Evolutionary conservation across 768 basidiomycete genomes (phyloP).

Genomic region (Tylopilus balloui): DNA sequence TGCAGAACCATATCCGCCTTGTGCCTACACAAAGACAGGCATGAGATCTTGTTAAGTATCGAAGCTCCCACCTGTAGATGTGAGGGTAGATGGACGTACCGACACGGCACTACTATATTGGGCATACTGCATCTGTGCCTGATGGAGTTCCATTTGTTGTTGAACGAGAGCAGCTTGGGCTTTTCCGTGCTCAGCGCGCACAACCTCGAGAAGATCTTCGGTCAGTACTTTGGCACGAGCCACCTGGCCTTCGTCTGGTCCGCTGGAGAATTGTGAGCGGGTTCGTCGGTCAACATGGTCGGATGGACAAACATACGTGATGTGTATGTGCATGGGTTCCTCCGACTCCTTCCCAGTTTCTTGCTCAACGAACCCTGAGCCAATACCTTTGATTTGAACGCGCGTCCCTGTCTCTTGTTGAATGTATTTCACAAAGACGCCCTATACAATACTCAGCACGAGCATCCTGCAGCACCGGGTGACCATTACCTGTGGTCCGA

Average conservation of each 20-base stretch:
- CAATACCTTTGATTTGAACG: constrained; percentile 94
- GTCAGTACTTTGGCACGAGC: constrained; percentile 83
- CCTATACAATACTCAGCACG: constrained; percentile 35
- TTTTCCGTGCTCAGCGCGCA: constrained; percentile 83
- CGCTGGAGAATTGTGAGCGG: constrained; percentile 29
- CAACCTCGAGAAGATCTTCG: constrained; percentile 87
- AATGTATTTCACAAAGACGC: constrained; percentile 97
- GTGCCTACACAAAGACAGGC: background rate
- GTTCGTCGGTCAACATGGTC: constrained; percentile 16
- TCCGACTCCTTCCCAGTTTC: constrained; percentile 86
- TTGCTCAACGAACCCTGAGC: constrained; percentile 91
- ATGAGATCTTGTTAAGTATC: background rate
- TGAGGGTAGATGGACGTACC: constrained; percentile 33
- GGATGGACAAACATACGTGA: constrained; percentile 56
- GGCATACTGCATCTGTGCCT: constrained; percentile 77
- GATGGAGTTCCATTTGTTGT: constrained; percentile 84
- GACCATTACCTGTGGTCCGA: constrained; percentile 77
- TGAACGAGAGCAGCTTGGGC: constrained; percentile 59
- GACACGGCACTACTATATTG: constrained; percentile 61
- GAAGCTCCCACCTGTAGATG: background rate
- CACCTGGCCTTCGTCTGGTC: constrained; percentile 85
- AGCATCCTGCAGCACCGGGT: background rate
- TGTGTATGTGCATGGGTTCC: constrained; percentile 88
- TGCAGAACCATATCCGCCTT: constrained; percentile 35
- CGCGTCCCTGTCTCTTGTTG: constrained; percentile 94